Evolutionary conservation across 2,329 filamentous ascomycete genomes (phyloP), one percentile per base, ranked within the genome.

Genomic region (Gnomoniopsis sp.): DNA sequence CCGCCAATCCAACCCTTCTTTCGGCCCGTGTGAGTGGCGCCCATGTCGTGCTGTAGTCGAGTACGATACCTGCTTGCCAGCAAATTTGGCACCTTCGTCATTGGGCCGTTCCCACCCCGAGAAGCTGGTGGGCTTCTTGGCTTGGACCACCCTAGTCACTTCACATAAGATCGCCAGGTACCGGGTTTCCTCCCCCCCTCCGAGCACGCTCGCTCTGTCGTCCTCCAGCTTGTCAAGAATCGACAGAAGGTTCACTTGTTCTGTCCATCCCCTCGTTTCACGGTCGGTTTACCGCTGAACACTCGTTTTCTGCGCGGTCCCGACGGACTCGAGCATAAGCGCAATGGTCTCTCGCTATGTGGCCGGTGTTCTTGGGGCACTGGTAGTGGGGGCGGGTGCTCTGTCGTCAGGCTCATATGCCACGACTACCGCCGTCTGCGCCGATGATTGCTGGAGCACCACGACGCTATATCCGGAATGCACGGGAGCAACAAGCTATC

Each of bases 271-370:
- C 44, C 51, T 62, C 53, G 54, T 50, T 54, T 57, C 38, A 30
- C 38, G 14, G 46, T 49, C 50, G 49, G 49, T 22, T 49, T 54
- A 33, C 21, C 19, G 22, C 49, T 22, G 36, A 50, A 62, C 60
- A 26, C 48, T 62, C 60, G 50, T 59, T 62, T 53, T 34, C 46
- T 47, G 34, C 47, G 34, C 26, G 22, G 19, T 50, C 30, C 7
- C 36, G 38, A 49, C 34, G 43, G 41, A 59, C 44, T 54, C 46
- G 57, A 50, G 50, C 26, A 17, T 49, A 53, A 49, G 57, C 4
- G 26, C 36, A 22, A 62, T 62, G 60, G 46, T 59, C 50, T 53
- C 60, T 62, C 58, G 52, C 46, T 57, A 47, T 59, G 38, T 50
- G 49, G 36, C 49, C 14, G 46, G 38, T 53, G 57, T 46, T 53